A percentile compares a stretch with the other conserved stretches of the same genome.
phyloP scores from a whole-genome alignment of 768 basidiomycete genomes.

The Termitomyces sp. region DNA sequence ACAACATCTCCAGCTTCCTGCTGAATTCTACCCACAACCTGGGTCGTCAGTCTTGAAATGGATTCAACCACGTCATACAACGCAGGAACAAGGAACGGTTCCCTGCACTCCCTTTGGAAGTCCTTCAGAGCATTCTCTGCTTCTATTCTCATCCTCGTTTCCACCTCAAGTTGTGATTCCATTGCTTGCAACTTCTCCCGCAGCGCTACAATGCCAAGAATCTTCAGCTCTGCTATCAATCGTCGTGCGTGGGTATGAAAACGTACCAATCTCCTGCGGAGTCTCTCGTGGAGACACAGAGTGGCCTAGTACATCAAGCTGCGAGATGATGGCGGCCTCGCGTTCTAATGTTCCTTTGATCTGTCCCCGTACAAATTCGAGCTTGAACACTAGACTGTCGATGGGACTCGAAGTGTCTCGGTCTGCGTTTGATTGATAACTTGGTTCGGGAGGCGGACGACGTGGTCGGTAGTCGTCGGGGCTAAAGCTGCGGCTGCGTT shows the following conservation, averaged over 20 bases:
- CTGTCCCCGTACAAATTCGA: constrained; percentile 21
- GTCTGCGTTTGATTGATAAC: neutral
- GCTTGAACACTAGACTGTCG: constrained; percentile 19
- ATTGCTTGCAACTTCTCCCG: constrained; percentile 22
- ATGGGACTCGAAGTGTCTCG: constrained; percentile 4
- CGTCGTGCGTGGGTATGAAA: neutral
- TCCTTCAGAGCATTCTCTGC: constrained; percentile 41
- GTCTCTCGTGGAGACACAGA: neutral
- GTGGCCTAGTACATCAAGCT: constrained; percentile 18
- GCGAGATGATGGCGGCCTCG: constrained; percentile 20
- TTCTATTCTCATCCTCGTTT: constrained; percentile 30
- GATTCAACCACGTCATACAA: constrained; percentile 47
- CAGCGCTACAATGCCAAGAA: constrained; percentile 13
- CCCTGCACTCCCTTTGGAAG: constrained; percentile 41
- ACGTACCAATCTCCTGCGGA: constrained; percentile 8
- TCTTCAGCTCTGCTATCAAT: neutral
- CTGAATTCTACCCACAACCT: constrained; percentile 13
- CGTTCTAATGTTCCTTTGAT: constrained; percentile 18
- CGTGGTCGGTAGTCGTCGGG: neutral
- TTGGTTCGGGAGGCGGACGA: neutral
- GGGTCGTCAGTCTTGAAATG: constrained; percentile 40
- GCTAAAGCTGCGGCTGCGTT: constrained; percentile 9
- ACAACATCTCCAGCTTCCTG: neutral
- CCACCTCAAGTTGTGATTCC: constrained; percentile 29
- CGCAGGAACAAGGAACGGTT: constrained; percentile 54